These are phyloP conservation scores for Fusarium sp. DNA, from an alignment of 2,329 filamentous ascomycete genomes.

Conservation along the genomic window DNA sequence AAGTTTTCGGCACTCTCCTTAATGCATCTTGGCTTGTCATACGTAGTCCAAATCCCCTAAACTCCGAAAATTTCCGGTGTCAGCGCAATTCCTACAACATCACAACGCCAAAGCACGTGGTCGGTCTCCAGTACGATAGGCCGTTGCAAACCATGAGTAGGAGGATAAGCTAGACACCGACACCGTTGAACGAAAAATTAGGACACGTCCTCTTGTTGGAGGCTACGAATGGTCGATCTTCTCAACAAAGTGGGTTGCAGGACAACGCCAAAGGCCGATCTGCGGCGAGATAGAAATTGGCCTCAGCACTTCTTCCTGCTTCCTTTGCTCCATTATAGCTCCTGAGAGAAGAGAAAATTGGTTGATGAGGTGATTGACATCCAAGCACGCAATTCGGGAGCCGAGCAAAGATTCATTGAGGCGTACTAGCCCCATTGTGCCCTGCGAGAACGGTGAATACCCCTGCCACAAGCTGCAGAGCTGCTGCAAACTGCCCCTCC, in stretches of 20 bases:
- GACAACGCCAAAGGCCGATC: constrained; percentile 29
- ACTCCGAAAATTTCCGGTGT: constrained; percentile 25
- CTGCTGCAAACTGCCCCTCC: constrained; percentile 36
- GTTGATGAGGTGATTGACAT: constrained; percentile 34
- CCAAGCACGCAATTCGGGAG: constrained; percentile 43
- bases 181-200: not conserved
- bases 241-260: constrained; percentile 14
- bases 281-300: constrained; percentile 29
- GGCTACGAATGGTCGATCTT: constrained; percentile 16
- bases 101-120: constrained; percentile 25
- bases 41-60: not conserved
- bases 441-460: constrained; percentile 34
- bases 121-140: not conserved
- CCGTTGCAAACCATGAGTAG: constrained; percentile 15
- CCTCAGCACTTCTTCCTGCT: constrained; percentile 11
- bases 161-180: not conserved
- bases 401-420: constrained; percentile 30
- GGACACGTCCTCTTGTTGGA: constrained; percentile 9
- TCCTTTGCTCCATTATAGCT: constrained; percentile 23
- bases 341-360: constrained; percentile 18
- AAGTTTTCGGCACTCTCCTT: not conserved
- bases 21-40: not conserved
- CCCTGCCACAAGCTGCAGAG: constrained; percentile 30
- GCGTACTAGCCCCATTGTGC: constrained; percentile 24
- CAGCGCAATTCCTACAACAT: not conserved